Percentiles rank a stretch among this genome's conserved stretches.
phyloP scores from a whole-genome alignment of 495 filamentous ascomycete genomes.

The Annulohypoxylon stygium region DNA sequence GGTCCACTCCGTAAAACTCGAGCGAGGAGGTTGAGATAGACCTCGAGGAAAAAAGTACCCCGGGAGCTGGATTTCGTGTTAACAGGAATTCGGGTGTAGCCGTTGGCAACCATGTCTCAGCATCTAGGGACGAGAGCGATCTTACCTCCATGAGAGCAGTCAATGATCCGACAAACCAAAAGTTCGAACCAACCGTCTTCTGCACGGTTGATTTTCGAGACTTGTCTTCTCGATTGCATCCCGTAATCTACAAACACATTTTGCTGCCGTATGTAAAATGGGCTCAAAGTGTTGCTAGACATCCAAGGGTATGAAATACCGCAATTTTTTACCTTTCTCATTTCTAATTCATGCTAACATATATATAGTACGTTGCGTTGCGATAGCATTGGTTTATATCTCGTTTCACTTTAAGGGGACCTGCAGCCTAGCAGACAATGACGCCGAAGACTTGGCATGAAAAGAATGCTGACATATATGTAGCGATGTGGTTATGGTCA shows the following conservation, averaged over 20 bases:
- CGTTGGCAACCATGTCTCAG: slow-evolving; percentile 14
- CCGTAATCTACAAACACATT: slow-evolving; percentile 60
- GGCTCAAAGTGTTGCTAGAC: slow-evolving; percentile 68
- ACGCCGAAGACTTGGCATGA: background rate
- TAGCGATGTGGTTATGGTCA: slow-evolving; percentile 81
- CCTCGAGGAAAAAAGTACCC: slow-evolving; percentile 20
- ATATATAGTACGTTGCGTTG: slow-evolving; percentile 31
- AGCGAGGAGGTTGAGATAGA: slow-evolving; percentile 27
- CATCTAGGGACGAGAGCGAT: slow-evolving; percentile 40
- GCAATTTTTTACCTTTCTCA: background rate
- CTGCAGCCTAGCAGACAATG: background rate
- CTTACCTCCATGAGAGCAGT: slow-evolving; percentile 62
- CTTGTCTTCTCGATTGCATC: slow-evolving; percentile 43
- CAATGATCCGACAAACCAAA: slow-evolving; percentile 62
- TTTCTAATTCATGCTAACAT: slow-evolving; percentile 20
- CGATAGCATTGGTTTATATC: background rate
- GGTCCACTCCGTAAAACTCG: slow-evolving; percentile 32
- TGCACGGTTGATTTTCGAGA: slow-evolving; percentile 54
- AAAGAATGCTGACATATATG: slow-evolving; percentile 15
- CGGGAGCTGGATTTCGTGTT: slow-evolving; percentile 27
- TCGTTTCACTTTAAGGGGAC: background rate
- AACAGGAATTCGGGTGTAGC: slow-evolving; percentile 31
- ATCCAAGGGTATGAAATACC: slow-evolving; percentile 48
- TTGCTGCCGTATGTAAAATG: slow-evolving; percentile 68
- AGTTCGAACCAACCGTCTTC: slow-evolving; percentile 58